Conservation (phyloP, 805 yeast species). For the Priceomyces haplophilus region DNA sequence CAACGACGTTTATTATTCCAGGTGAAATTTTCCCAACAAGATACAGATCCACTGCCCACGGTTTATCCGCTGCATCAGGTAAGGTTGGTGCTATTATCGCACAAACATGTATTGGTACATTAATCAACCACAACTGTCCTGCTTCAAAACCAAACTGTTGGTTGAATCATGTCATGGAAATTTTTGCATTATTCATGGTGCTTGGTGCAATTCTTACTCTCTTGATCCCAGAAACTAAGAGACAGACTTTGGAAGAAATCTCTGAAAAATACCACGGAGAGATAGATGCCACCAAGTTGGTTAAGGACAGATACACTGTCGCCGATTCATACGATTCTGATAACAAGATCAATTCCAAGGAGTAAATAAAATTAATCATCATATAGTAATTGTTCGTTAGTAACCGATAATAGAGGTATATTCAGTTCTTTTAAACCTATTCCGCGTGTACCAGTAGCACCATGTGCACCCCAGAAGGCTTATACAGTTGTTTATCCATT, state of each 20-base stretch:
- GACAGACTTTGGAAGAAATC: conserved; percentile 84
- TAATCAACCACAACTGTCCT: conserved; percentile 75
- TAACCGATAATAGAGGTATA: not conserved
- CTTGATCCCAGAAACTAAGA: conserved; percentile 85
- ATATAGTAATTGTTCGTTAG: not conserved
- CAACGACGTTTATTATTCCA: conserved; percentile 86
- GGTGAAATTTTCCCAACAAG: conserved; percentile 94
- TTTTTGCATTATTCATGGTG: conserved; percentile 89
- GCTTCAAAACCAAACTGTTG: conserved; percentile 62
- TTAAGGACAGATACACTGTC: conserved; percentile 37
- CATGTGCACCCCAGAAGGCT: no score
- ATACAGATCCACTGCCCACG: conserved; percentile 94
- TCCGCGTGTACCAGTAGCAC: no score
- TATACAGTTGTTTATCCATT: no score
- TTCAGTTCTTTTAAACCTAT: not conserved
- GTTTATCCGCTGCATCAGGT: conserved; percentile 90
- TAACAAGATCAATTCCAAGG: conserved; percentile 19
- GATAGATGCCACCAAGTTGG: conserved; percentile 45
- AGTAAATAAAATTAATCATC: not conserved
- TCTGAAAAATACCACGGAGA: conserved; percentile 82
- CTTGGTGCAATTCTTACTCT: conserved; percentile 64
- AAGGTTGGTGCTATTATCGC: conserved; percentile 93
- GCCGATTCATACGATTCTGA: conserved; percentile 38
- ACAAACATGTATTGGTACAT: conserved; percentile 81
- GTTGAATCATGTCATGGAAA: conserved; percentile 91